These are phyloP conservation scores for Cyclotella distinguenda DNA, from an alignment of 108 stramenopile genomes.

Conservation along the genomic window DNA sequence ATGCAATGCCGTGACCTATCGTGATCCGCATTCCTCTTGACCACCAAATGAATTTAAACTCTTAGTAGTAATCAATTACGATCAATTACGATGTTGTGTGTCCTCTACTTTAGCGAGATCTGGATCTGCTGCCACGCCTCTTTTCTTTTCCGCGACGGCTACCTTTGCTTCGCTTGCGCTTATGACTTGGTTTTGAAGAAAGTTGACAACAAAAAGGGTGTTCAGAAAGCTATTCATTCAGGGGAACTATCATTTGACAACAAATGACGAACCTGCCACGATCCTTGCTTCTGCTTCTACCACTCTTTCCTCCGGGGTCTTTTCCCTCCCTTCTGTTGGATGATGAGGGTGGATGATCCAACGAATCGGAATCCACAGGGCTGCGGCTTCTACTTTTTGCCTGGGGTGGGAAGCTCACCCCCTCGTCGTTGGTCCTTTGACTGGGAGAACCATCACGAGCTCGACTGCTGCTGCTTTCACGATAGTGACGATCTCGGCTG, in stretches of 20 bases:
- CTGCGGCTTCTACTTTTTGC: slow-evolving; percentile 37
- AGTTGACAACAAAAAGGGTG: neutral
- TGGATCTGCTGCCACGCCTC: slow-evolving; percentile 6
- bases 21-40: no score
- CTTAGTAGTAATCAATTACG: no score
- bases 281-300: slow-evolving; percentile 44
- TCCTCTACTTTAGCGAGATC: neutral
- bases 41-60: no score
- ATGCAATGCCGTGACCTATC: slow-evolving; percentile 15
- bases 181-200: no score
- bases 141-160: slow-evolving; percentile 13
- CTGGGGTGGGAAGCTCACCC: slow-evolving; percentile 29
- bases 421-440: slow-evolving; percentile 29
- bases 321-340: slow-evolving; percentile 50
- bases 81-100: neutral
- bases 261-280: slow-evolving; percentile 6
- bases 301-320: slow-evolving; percentile 39
- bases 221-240: neutral
- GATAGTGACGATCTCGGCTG: slow-evolving; percentile 32
- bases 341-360: slow-evolving; percentile 35
- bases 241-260: neutral
- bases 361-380: slow-evolving; percentile 26
- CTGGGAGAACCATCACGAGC: slow-evolving; percentile 27
- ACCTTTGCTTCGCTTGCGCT: slow-evolving; percentile 7
- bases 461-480: slow-evolving; percentile 33